Evolutionary conservation across 352 stramenopile genomes (phyloP), one percentile per base, ranked within the genome.

Genomic region (Thraustotheca clavata): DNA sequence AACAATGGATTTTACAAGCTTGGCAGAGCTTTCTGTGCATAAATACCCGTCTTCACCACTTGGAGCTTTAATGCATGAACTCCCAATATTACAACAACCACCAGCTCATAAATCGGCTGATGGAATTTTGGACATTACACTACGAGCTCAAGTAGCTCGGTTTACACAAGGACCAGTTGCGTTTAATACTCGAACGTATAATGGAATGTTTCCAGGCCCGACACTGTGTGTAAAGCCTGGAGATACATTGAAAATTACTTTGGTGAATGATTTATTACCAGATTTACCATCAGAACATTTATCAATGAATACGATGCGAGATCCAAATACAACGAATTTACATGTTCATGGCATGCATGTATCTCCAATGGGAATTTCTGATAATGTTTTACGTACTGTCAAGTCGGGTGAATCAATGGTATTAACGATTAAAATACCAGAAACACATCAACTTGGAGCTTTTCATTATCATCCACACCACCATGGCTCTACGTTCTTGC

Each of bases 381-480:
- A 92, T 71, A 91, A 91, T 62, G 74, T 94, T 24, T 76, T 88
- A 18, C 77, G 80, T 29, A 71, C 75, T 16, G 73, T 78, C 14
- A 65, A 61, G 0, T 82, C 85, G 1, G 83, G 85, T 2, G 71
- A 88, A 57, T 71, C 67, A 6, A 67, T 79, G 18, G 35, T 79
- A 22, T 87, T 74, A 4, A 69, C 74, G 38, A 71, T 89, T 41
- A 67, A 87, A 14, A 60, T 94, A n/a, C 81, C 79, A 2, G 41
- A 59, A 22, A 76, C 82, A 48, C 85, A 94, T 46, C 83, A 80
- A 18, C 73, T 75, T 32, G 85, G 85, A 4, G 61, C 87, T 6
- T 94, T 89, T 62, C 82, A 89, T 69, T 94, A 94, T 71, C 85
- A 94, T 59, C 83, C 85, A 49, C 85, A 94, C 71, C 87, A 83